Conservation (phyloP, 805 yeast species). For the Zygosaccharomyces gambellarensis region DNA sequence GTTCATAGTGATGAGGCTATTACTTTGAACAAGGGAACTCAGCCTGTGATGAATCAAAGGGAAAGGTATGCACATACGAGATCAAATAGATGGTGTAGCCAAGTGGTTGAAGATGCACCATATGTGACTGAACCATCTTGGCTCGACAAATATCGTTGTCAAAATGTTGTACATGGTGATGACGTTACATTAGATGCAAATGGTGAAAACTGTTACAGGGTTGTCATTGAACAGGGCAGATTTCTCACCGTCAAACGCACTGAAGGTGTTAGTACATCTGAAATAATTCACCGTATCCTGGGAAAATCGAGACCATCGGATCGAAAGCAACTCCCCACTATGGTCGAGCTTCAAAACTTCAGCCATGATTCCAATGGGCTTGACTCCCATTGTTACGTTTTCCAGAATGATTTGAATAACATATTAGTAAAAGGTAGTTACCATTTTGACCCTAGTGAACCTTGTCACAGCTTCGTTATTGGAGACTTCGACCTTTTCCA, state of each 20-base stretch:
- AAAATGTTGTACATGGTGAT: constrained; percentile 97
- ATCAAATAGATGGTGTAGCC: constrained; percentile 85
- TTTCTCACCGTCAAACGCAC: constrained; percentile 91
- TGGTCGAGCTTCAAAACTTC: constrained; percentile 40
- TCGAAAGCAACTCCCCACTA: constrained; percentile 8
- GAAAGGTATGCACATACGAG: constrained; percentile 83
- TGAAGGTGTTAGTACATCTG: constrained; percentile 91
- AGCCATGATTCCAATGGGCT: constrained; percentile 62
- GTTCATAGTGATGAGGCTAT: constrained; percentile 92
- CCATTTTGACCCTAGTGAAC: not conserved
- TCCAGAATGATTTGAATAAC: constrained; percentile 39
- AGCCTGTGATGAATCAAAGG: constrained; percentile 79
- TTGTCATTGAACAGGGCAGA: constrained; percentile 76
- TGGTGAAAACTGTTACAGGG: constrained; percentile 89
- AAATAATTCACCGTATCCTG: constrained; percentile 85
- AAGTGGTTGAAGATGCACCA: constrained; percentile 73
- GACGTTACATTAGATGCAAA: constrained; percentile 95
- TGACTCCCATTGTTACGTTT: constrained; percentile 50
- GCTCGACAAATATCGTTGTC: constrained; percentile 68
- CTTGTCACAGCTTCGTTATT: constrained; percentile 37
- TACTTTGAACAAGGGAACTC: constrained; percentile 81
- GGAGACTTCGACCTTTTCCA: constrained; percentile 92
- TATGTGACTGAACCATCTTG: constrained; percentile 80
- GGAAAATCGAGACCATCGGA: constrained; percentile 13
- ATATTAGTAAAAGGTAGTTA: constrained; percentile 23